Conservation (phyloP, 1,284 basidiomycete species). For the Gomphus sp. region DNA sequence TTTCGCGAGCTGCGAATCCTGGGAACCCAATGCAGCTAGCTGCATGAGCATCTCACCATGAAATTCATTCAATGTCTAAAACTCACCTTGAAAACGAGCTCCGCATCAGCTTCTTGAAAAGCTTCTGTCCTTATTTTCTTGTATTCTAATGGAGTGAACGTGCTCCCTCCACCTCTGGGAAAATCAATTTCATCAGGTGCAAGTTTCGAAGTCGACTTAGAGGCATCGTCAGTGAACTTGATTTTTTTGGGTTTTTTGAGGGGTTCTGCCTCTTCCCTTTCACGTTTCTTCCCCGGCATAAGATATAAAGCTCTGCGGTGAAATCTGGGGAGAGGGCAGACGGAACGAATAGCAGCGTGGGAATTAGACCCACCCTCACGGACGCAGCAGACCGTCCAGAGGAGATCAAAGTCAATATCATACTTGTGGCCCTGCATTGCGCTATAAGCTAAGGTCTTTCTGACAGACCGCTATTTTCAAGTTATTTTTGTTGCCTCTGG, state of each 20-base stretch:
- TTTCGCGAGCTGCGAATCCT: slow-evolving; percentile 24
- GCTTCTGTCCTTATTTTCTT: slow-evolving; percentile 83
- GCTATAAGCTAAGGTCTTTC: too few species aligned
- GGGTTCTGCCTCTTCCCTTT: slow-evolving; percentile 41
- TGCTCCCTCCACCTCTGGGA: slow-evolving; percentile 81
- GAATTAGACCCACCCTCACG: too few species aligned
- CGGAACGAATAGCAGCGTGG: too few species aligned
- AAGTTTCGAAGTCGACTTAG: slow-evolving; percentile 23
- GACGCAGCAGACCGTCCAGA: too few species aligned
- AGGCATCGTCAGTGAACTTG: slow-evolving; percentile 25
- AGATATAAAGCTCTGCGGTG: background rate
- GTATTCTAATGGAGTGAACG: slow-evolving; percentile 85
- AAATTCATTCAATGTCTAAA: slow-evolving; percentile 12
- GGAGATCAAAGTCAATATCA: too few species aligned
- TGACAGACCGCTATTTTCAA: too few species aligned
- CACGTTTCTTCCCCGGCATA: slow-evolving; percentile 41
- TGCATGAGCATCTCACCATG: slow-evolving; percentile 1
- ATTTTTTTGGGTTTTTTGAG: slow-evolving; percentile 47
- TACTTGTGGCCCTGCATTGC: too few species aligned
- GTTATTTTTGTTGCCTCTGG: too few species aligned
- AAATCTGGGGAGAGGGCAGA: too few species aligned
- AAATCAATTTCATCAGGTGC: slow-evolving; percentile 82
- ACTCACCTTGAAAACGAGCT: slow-evolving; percentile 57
- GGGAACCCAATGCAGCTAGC: slow-evolving; percentile 2
- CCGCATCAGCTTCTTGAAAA: slow-evolving; percentile 73